Evolutionary conservation across 371 early-diverging fungal genomes (phyloP).

Genomic region (Saksenaea vasiformis): DNA sequence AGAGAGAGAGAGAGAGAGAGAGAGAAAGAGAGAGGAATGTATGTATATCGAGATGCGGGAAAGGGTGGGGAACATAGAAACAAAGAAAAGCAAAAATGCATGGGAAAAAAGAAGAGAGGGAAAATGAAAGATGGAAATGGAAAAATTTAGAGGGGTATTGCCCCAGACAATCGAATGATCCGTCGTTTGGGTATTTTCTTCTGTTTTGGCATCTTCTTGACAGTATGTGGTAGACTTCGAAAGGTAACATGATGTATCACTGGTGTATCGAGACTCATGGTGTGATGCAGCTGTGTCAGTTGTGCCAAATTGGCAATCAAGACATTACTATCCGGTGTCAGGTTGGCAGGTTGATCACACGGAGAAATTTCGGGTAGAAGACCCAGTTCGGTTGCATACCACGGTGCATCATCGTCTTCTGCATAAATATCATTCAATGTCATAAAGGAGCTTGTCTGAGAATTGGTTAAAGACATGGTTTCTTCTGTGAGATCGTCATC

Average conservation of each 20-base stretch:
- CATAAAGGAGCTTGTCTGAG: not conserved
- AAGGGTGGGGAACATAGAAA: not conserved
- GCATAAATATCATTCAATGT: constrained; percentile 14
- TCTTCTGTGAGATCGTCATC: constrained; percentile 10
- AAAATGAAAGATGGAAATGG: not conserved
- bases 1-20: no score
- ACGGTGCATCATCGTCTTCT: constrained; percentile 40
- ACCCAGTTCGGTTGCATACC: constrained; percentile 33
- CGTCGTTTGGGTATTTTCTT: constrained; percentile 48
- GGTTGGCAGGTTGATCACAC: constrained; percentile 36
- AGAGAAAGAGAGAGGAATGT: no score
- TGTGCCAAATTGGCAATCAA: constrained; percentile 83
- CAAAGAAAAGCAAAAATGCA: not conserved
- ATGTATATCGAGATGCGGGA: no score
- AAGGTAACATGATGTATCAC: constrained; percentile 75
- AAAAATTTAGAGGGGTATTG: constrained; percentile 6
- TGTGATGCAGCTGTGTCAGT: constrained; percentile 79
- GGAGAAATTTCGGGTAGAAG: constrained; percentile 19
- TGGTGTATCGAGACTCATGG: constrained; percentile 81
- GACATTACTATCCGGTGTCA: constrained; percentile 67
- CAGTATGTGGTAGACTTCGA: constrained; percentile 63
- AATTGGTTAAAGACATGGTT: constrained; percentile 16
- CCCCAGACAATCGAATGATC: constrained; percentile 29
- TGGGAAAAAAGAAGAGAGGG: not conserved
- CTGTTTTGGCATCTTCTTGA: constrained; percentile 21